A percentile compares a stretch with the other conserved stretches of the same genome.
These are phyloP conservation scores for Podila horticola DNA, from an alignment of 192 early-diverging fungal genomes.

Conservation along the genomic window DNA sequence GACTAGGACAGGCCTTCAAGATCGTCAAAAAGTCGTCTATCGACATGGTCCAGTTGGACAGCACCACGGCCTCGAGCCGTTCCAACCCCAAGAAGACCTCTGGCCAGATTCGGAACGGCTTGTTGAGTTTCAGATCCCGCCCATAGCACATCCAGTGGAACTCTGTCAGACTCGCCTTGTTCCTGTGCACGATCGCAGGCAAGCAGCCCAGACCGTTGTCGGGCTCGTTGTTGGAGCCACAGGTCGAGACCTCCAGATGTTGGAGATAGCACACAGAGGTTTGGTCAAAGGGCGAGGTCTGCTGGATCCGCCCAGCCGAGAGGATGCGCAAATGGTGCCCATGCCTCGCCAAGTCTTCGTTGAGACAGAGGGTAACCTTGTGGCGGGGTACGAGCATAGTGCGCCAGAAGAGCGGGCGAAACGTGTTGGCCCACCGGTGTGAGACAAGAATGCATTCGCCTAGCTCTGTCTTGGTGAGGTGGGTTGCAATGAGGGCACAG, in stretches of 20 bases:
- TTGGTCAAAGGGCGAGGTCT: conserved; percentile 32
- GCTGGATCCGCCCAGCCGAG: conserved; percentile 15
- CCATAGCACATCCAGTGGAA: conserved; percentile 34
- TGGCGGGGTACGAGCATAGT: not conserved
- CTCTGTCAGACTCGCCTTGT: not conserved
- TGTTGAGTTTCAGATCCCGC: not conserved
- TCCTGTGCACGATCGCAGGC: conserved; percentile 15
- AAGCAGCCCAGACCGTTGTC: conserved; percentile 31
- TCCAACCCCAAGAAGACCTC: conserved; percentile 3
- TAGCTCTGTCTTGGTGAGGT: conserved; percentile 15
- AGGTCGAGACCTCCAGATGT: conserved; percentile 14
- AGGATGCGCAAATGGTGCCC: conserved; percentile 19
- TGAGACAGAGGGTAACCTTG: not conserved
- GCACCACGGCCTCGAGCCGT: not conserved
- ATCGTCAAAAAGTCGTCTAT: conserved; percentile 19
- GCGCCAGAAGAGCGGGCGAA: conserved; percentile 28
- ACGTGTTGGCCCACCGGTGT: conserved; percentile 8
- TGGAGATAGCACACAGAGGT: conserved; percentile 12
- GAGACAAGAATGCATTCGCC: conserved; percentile 30
- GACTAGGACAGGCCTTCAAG: conserved; percentile 9
- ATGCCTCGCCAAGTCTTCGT: not conserved
- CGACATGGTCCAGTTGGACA: conserved; percentile 25
- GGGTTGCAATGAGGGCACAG: conserved; percentile 9
- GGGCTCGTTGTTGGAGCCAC: not conserved
- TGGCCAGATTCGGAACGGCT: conserved; percentile 12